phyloP scores from a whole-genome alignment of 2,329 filamentous ascomycete genomes.

The Pseudogymnoascus verrucosus region DNA sequence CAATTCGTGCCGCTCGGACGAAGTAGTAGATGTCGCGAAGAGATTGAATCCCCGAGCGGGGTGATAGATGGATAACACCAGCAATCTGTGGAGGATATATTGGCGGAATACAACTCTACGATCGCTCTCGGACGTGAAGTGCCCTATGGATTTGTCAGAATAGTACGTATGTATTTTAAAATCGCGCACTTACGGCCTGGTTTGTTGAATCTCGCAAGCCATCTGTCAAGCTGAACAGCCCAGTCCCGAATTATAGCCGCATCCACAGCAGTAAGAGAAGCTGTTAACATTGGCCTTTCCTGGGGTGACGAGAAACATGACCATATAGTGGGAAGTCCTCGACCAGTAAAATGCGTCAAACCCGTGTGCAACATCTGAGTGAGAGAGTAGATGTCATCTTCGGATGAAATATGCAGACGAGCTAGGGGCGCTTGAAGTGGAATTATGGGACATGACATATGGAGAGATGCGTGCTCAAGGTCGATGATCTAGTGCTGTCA shows the following conservation, averaged over 20 bases:
- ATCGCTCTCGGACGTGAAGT: slow-evolving; percentile 28
- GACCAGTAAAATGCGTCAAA: slow-evolving; percentile 34
- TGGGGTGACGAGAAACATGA: slow-evolving; percentile 30
- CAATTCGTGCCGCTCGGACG: slow-evolving; percentile 34
- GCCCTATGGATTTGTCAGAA: slow-evolving; percentile 11
- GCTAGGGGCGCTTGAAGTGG: slow-evolving; percentile 33
- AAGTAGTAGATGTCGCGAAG: slow-evolving; percentile 31
- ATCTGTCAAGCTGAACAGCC: slow-evolving; percentile 35
- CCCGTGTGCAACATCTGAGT: slow-evolving; percentile 39
- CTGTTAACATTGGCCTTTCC: slow-evolving; percentile 17
- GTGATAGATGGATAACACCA: slow-evolving; percentile 37
- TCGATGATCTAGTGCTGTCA: slow-evolving; percentile 31
- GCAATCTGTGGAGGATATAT: slow-evolving; percentile 34
- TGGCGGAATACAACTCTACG: slow-evolving; percentile 33
- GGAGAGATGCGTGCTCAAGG: slow-evolving; percentile 36
- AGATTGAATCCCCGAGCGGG: slow-evolving; percentile 34
- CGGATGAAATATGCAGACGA: slow-evolving; percentile 30
- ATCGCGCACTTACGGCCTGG: slow-evolving; percentile 1
- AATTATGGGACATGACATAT: slow-evolving; percentile 35
- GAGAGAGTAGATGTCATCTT: slow-evolving; percentile 34
- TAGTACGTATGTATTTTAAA: background rate
- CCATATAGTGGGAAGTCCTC: slow-evolving; percentile 37
- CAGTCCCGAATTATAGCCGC: slow-evolving; percentile 36
- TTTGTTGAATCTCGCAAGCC: slow-evolving; percentile 33
- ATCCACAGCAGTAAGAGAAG: slow-evolving; percentile 32